A percentile compares a stretch with the other conserved stretches of the same genome.
Evolutionary conservation across 257 asterid species (phyloP).

Genomic region (Petunia axillaris): DNA sequence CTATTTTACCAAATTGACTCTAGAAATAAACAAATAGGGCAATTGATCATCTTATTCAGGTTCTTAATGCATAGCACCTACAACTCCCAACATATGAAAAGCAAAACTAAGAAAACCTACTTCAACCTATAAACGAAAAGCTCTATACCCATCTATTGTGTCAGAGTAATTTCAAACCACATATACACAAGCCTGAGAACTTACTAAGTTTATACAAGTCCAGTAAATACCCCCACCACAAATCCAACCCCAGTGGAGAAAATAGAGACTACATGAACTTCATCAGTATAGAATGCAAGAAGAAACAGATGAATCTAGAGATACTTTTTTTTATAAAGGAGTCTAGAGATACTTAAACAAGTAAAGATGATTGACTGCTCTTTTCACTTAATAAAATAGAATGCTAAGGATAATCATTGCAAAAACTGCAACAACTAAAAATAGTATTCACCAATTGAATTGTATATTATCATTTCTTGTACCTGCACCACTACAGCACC

Average conservation of each 20-base stretch:
- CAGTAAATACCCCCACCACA: background rate
- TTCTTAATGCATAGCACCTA: background rate
- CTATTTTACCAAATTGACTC: background rate
- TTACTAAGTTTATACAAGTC: background rate
- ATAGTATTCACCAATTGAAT: background rate
- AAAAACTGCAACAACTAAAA: constrained; percentile 1
- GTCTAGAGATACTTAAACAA: background rate
- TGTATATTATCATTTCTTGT: constrained; percentile 11
- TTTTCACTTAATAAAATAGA: background rate
- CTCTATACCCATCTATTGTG: background rate
- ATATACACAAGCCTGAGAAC: background rate
- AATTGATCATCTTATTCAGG: background rate
- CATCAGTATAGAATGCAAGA: background rate
- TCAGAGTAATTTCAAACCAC: background rate
- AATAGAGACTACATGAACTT: background rate
- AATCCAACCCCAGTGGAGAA: constrained; percentile 1
- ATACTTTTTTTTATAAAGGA: background rate
- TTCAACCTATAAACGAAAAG: background rate
- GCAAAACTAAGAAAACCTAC: constrained; percentile 7
- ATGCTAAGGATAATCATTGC: background rate
- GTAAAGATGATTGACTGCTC: background rate
- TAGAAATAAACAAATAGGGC: background rate
- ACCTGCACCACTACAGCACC: constrained; percentile 94
- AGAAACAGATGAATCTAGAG: constrained; percentile 9
- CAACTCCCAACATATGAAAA: constrained; percentile 12